A percentile compares a stretch with the other conserved stretches of the same genome.
phyloP scores from a whole-genome alignment of 352 stramenopile genomes.

The Globisporangium carolinianum region DNA sequence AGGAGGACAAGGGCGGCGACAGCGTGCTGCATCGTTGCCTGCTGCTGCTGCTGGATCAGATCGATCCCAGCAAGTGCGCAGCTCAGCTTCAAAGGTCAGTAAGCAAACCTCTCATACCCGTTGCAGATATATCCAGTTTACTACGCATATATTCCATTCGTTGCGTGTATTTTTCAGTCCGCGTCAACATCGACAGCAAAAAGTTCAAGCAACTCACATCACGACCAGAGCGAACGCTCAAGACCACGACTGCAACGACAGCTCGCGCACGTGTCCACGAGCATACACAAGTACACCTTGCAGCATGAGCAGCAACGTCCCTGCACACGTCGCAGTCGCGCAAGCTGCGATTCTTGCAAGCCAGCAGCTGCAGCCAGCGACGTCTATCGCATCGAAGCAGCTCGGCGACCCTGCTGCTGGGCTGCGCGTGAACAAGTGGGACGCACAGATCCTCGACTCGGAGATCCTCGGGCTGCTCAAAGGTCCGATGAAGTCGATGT shows the following conservation, averaged over 20 bases:
- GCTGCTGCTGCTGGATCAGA: not conserved
- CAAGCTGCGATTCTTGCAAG: conserved; percentile 32
- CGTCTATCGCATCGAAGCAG: conserved; percentile 18
- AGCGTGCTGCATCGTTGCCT: conserved; percentile 10
- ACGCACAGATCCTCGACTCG: conserved; percentile 70
- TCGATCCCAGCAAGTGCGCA: no score
- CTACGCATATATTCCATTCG: no score
- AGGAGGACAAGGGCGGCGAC: no score
- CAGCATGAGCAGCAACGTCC: conserved; percentile 10
- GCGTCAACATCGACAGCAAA: no score
- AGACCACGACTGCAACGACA: not conserved
- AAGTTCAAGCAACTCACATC: not conserved
- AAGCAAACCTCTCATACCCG: no score
- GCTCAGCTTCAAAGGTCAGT: no score
- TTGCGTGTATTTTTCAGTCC: no score
- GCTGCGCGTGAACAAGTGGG: conserved; percentile 80
- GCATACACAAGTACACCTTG: no score
- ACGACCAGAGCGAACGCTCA: no score
- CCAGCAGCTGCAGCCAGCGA: not conserved
- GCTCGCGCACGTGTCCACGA: no score
- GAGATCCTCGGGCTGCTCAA: conserved; percentile 78
- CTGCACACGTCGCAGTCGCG: conserved; percentile 29
- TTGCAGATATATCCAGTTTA: no score
- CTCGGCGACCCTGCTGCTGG: conserved; percentile 35
- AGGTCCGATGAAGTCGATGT: conserved; percentile 68